Evolutionary conservation across 371 early-diverging fungal genomes (phyloP).

Genomic region (Rhizomucor pusillus): DNA sequence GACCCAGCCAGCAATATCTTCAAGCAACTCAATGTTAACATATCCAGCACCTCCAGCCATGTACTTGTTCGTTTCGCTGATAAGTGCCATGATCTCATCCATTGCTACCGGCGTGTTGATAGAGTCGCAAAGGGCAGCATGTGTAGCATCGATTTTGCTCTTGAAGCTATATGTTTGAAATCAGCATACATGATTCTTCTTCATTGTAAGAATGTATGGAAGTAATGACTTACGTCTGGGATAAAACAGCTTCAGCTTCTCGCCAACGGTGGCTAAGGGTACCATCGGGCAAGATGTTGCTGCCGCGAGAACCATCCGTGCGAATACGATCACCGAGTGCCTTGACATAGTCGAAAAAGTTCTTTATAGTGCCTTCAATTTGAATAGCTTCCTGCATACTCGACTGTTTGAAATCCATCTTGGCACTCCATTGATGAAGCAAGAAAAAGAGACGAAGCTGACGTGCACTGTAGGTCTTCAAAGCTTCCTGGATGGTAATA

Average conservation of each 20-base stretch:
- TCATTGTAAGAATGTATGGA: not conserved
- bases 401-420: conserved; percentile 86
- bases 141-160: conserved; percentile 67
- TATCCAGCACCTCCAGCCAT: conserved; percentile 49
- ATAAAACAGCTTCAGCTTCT: conserved; percentile 64
- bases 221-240: conserved; percentile 32
- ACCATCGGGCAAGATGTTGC: conserved; percentile 31
- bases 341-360: conserved; percentile 83
- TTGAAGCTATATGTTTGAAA: conserved; percentile 37
- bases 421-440: conserved; percentile 87
- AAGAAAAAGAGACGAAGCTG: conserved; percentile 96
- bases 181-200: not conserved
- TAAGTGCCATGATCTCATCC: conserved; percentile 76
- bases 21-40: conserved; percentile 61
- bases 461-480: conserved; percentile 79
- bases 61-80: conserved; percentile 84
- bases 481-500: conserved; percentile 91
- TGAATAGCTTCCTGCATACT: conserved; percentile 85
- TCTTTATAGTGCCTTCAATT: conserved; percentile 76
- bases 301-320: conserved; percentile 41
- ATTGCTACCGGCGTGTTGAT: conserved; percentile 92
- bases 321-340: conserved; percentile 71
- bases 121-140: conserved; percentile 91
- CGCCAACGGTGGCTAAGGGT: conserved; percentile 66
- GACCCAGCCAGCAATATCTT: conserved; percentile 80